phyloP scores from a whole-genome alignment of 2,329 filamentous ascomycete genomes.

The Ceratocystis ficicola region DNA sequence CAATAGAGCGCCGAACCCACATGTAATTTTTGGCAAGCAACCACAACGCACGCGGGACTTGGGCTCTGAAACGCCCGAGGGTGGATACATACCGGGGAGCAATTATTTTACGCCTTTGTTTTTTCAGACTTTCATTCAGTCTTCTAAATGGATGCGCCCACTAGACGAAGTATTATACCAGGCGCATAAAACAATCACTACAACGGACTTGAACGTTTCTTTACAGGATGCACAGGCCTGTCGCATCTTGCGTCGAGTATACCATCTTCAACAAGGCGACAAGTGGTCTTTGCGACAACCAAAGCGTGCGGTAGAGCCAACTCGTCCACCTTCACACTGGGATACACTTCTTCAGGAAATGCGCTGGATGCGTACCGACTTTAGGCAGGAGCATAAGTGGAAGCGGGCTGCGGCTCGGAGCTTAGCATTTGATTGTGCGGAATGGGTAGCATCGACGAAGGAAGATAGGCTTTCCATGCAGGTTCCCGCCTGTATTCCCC shows the following conservation, averaged over 20 bases:
- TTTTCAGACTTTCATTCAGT: constrained; percentile 44
- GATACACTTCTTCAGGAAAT: constrained; percentile 81
- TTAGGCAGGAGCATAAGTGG: constrained; percentile 87
- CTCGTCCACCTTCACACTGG: constrained; percentile 64
- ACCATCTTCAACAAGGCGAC: constrained; percentile 78
- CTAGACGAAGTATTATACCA: constrained; percentile 63
- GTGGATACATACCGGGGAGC: constrained; percentile 38
- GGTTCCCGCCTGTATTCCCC: constrained; percentile 44
- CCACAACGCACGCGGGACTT: constrained; percentile 37
- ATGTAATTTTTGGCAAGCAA: constrained; percentile 51
- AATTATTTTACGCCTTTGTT: constrained; percentile 55
- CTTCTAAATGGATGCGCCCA: constrained; percentile 48
- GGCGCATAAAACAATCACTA: constrained; percentile 82
- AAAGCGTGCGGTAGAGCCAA: constrained; percentile 70
- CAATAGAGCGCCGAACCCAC: constrained; percentile 52
- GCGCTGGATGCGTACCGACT: constrained; percentile 98
- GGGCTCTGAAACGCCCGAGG: constrained; percentile 33
- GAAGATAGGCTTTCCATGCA: constrained; percentile 57
- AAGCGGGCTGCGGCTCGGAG: constrained; percentile 71
- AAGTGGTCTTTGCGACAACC: constrained; percentile 88
- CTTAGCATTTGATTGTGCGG: constrained; percentile 69
- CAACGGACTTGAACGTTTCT: constrained; percentile 68
- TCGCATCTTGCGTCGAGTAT: constrained; percentile 72
- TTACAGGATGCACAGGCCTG: constrained; percentile 80
- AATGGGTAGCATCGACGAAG: constrained; percentile 57